Base-by-base conservation (phyloP, 208 protist species). In the Leishmania turanica region DNA sequence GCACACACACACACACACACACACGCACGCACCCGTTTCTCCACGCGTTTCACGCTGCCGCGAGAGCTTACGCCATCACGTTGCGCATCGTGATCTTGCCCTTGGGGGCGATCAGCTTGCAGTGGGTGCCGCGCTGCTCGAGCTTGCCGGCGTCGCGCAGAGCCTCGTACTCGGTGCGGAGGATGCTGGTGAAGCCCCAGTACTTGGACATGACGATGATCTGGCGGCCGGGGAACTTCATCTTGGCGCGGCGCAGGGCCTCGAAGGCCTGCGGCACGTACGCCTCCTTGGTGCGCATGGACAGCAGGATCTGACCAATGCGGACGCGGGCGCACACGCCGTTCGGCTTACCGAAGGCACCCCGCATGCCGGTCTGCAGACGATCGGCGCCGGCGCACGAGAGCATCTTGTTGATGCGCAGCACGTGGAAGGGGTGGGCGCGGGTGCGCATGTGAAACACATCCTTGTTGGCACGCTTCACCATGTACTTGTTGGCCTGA, bases 341-440 rank as follows among this genome's bases (percentile, higher is more conserved):
- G 51, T 91, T 75, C 70, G 99, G 99, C 95, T 99, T 99, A 90
- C 68, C 68, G 45, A 73, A 73, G 68, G 68, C 68, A 37, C 68
- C 68, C 8, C 68, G 68, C 68, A 73, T 73, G 99, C 99, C 99
- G 56, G 97, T 99, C 91, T 99, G 99, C 74, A 99, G 98, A 87
- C 99, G 91, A 99, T 99, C 99, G 65, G 99, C 99, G 88, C 99
- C 99, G 79, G 99, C 99, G 89, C 99, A 99, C 68, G 98, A 99
- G 87, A 99, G 97, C 99, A 99, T 99, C 95, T 99, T 99, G 93
- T 99, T 99, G 93, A 99, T 99, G 86, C 99, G 97, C 64, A 99
- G 82, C 78, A 99, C 99, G 91, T 99, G 99, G 97, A 97, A 99
- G 72, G 99, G 99, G 92, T 99, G 99, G 82, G 98, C 97, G 84